Evolutionary conservation across 805 yeast genomes (phyloP).

Genomic region (Kockiozyma suomiensis): DNA sequence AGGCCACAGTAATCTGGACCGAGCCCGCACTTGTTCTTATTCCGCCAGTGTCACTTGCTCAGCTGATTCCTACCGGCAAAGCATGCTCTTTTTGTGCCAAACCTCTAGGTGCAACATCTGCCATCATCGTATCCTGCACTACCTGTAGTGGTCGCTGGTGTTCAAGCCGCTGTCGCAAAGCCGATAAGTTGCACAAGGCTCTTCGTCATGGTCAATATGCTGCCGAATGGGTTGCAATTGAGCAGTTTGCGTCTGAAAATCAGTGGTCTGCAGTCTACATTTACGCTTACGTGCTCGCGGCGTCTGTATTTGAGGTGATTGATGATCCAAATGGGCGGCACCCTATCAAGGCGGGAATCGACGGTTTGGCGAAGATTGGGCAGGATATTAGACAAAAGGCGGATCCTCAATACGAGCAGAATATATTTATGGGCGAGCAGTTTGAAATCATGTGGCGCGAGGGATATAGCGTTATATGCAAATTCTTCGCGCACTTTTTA

Average conservation of each 20-base stretch:
- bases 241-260: conserved; percentile 62
- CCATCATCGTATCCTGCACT: conserved; percentile 60
- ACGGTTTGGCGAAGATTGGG: conserved; percentile 67
- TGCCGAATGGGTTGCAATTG: conserved; percentile 57
- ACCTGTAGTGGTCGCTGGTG: conserved; percentile 75
- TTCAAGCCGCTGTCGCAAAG: conserved; percentile 58
- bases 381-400: conserved; percentile 66
- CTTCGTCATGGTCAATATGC: conserved; percentile 58
- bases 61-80: conserved; percentile 59
- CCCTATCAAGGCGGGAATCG: conserved; percentile 48
- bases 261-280: conserved; percentile 73
- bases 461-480: conserved; percentile 55
- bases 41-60: conserved; percentile 68
- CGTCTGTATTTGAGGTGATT: conserved; percentile 4
- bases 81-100: conserved; percentile 77
- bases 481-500: conserved; percentile 47
- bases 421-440: conserved; percentile 57
- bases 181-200: conserved; percentile 55
- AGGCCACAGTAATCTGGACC: conserved; percentile 61
- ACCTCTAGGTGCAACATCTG: conserved; percentile 45
- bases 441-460: conserved; percentile 61
- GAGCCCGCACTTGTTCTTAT: conserved; percentile 64
- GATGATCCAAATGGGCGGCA: conserved; percentile 36
- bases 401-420: conserved; percentile 51
- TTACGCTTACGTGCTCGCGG: conserved; percentile 54